Conservation (phyloP, 192 early-diverging fungal species). For the Irineochytrium annulatum region DNA sequence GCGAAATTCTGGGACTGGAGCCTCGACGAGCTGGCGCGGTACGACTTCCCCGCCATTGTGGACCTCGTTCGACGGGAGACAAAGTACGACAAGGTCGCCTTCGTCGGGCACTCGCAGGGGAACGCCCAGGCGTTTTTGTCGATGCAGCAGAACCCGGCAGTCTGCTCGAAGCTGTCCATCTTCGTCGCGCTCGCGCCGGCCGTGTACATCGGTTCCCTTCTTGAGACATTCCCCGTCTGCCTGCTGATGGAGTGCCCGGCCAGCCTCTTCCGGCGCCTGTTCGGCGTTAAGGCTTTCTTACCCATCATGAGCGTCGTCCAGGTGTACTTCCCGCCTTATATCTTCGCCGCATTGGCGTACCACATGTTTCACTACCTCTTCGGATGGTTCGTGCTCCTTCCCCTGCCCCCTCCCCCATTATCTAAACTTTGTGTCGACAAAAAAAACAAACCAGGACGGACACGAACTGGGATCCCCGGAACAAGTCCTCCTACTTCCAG, state of each 20-base stretch:
- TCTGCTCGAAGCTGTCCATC: constrained; percentile 19
- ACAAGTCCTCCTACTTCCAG: constrained; percentile 48
- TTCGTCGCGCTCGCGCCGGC: constrained; percentile 36
- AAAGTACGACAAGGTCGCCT: constrained; percentile 19
- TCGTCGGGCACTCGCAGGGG: constrained; percentile 38
- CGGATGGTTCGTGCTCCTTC: constrained; percentile 33
- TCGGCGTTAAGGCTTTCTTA: constrained; percentile 38
- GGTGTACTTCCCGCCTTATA: constrained; percentile 14
- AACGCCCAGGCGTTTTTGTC: constrained; percentile 37
- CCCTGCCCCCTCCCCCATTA: neutral
- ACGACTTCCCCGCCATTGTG: constrained; percentile 30
- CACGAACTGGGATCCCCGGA: constrained; percentile 34
- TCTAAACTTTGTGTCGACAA: neutral
- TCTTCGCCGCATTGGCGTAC: constrained; percentile 38
- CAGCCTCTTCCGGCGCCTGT: constrained; percentile 3
- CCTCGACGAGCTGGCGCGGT: constrained; percentile 29
- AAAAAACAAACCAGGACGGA: constrained; percentile 23
- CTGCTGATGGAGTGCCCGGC: constrained; percentile 11
- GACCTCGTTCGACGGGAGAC: constrained; percentile 19
- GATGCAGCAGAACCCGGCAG: constrained; percentile 17
- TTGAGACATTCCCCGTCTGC: constrained; percentile 27
- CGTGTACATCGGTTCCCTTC: constrained; percentile 30
- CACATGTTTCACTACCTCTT: constrained; percentile 52
- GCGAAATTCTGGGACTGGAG: constrained; percentile 30
- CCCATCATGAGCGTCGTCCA: constrained; percentile 38